A percentile compares a stretch with the other conserved stretches of the same genome.
phyloP scores from a whole-genome alignment of 2,329 filamentous ascomycete species.

The Penicillium sp. region DNA sequence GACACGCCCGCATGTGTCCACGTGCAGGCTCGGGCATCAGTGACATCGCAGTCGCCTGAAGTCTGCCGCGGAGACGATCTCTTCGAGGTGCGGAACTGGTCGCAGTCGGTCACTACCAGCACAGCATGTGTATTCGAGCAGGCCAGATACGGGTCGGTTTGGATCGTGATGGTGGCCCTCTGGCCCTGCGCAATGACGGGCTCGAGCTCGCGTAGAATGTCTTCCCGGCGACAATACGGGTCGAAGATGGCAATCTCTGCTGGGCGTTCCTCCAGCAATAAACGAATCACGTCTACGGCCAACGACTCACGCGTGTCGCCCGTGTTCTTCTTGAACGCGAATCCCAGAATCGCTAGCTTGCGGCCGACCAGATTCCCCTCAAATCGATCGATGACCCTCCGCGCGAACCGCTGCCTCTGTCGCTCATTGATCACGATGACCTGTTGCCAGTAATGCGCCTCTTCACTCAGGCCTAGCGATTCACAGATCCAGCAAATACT shows the following conservation, averaged over 20 bases:
- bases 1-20: conserved; percentile 27
- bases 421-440: conserved; percentile 79
- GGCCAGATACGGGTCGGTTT: conserved; percentile 49
- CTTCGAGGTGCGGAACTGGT: conserved; percentile 49
- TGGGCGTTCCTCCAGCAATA: conserved; percentile 67
- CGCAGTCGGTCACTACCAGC: conserved; percentile 58
- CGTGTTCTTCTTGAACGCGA: conserved; percentile 80
- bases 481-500: conserved; percentile 67
- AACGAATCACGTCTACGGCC: conserved; percentile 69
- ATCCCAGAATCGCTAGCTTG: conserved; percentile 74
- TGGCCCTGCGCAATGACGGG: conserved; percentile 26
- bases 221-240: conserved; percentile 52
- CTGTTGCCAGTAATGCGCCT: conserved; percentile 74
- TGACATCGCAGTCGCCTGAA: not conserved
- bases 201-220: conserved; percentile 47
- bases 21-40: not conserved
- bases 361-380: conserved; percentile 72
- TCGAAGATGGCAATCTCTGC: conserved; percentile 71
- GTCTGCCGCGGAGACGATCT: not conserved
- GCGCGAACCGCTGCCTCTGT: conserved; percentile 70
- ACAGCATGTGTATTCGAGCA: conserved; percentile 53
- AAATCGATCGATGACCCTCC: conserved; percentile 67
- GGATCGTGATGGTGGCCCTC: conserved; percentile 40
- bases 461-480: conserved; percentile 69
- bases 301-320: conserved; percentile 74